Evolutionary conservation across 768 basidiomycete species (phyloP).

Genomic region (Pholiota conissans): DNA sequence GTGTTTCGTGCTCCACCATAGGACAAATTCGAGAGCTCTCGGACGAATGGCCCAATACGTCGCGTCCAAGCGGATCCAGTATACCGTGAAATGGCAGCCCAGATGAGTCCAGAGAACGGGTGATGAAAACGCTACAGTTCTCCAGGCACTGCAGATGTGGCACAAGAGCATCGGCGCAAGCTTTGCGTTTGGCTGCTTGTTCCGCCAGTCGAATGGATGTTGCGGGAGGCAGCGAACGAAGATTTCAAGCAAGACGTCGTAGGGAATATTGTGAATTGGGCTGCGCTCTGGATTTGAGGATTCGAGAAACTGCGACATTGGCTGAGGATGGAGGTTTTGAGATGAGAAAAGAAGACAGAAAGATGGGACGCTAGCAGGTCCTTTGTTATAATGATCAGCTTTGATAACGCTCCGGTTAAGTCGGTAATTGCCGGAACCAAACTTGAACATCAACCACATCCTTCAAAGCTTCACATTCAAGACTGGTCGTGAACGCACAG

Average conservation of each 20-base stretch:
- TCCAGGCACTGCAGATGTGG: neutral
- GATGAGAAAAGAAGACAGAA: no score
- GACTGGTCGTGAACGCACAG: no score
- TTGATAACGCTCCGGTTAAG: no score
- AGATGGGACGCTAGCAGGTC: no score
- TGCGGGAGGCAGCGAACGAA: neutral
- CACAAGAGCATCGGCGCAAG: neutral
- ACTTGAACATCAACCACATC: no score
- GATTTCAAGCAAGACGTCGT: neutral
- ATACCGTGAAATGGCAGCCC: neutral
- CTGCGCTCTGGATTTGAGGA: no score
- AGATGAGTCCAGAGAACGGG: neutral
- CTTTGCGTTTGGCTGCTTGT: neutral
- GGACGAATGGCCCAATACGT: neutral
- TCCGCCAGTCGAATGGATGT: neutral
- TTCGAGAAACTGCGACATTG: no score
- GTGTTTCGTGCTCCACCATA: neutral
- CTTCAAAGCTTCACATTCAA: no score
- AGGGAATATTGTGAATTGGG: neutral
- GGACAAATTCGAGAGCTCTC: neutral
- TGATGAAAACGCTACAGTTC: neutral
- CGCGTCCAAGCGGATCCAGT: neutral
- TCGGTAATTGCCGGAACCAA: no score
- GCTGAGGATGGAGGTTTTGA: no score
- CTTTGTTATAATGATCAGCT: no score